Evolutionary conservation across 176 grass and related monocot species (phyloP), one percentile per base, ranked within the genome.

Genomic region (sorghum (Sorghum bicolor)): DNA sequence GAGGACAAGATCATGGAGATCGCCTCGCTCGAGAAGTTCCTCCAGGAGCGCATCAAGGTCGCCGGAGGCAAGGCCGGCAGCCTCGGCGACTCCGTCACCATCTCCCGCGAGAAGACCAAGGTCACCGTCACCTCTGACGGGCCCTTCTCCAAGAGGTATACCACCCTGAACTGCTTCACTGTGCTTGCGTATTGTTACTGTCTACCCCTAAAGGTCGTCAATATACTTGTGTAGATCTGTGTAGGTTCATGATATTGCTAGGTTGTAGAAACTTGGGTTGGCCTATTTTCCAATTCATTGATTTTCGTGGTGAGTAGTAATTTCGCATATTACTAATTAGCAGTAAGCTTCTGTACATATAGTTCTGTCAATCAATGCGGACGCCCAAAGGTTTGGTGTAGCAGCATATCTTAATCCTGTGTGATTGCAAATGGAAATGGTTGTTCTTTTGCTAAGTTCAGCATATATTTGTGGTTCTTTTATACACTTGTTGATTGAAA

Each of bases 1-100:
- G 94, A 97, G 84, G 94, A 97, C 76, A 97, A 97, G 87, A 97
- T 97, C 82, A 93, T 97, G 94, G 94, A 94, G 64, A 94, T 97
- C 87, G 89, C 94, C 8, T 97, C 94, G 67, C 89, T 97, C 9
- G 94, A 97, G 94, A 97, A 97, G 89, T 97, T 97, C 81, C 82
- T 97, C 32, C 94, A 94, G 78, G 94, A 97, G 91, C 88, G 94
- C 62, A 97, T 97, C 87, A 97, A 97, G 86, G 94, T 97, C 40
- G 94, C 84, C 66, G 91, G 94, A 58, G 94, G 94, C 70, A 97
- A 97, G 89, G 94, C 94, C 3, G 94, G 94, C n/a, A 92, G 77
- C 44, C 84, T 97, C 45, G 91, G 94, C 17, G 94, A 97, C 75
- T 80, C 86, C 74, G 89, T 97, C 79, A 90, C 87, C 61, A 75